phyloP scores from a whole-genome alignment of 208 protist species.

The Naegleria gruberi region DNA sequence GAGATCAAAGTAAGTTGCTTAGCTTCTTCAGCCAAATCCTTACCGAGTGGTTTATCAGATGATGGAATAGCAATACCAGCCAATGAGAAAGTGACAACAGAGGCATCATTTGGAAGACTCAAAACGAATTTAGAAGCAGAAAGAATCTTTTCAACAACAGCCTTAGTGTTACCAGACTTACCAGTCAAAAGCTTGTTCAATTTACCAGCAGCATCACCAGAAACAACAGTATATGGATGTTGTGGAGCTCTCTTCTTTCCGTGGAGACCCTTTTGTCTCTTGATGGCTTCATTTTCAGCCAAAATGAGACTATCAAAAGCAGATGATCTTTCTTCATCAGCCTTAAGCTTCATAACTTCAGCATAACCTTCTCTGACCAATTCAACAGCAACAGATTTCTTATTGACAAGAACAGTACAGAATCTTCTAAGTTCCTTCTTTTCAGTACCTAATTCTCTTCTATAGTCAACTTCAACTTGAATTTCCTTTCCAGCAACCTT shows the following conservation, averaged over 20 bases:
- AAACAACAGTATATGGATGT: not conserved
- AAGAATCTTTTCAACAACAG: slow-evolving; percentile 46
- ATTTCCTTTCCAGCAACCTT: slow-evolving; percentile 20
- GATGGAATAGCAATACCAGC: slow-evolving; percentile 21
- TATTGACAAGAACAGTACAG: not conserved
- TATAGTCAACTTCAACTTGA: slow-evolving; percentile 22
- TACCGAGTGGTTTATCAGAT: slow-evolving; percentile 37
- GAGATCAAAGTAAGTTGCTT: not conserved
- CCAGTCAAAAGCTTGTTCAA: slow-evolving; percentile 28
- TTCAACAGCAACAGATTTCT: not conserved
- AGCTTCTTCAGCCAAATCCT: slow-evolving; percentile 33
- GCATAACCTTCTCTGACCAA: not conserved
- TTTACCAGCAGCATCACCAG: not conserved
- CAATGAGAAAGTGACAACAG: slow-evolving; percentile 42
- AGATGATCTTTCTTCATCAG: not conserved
- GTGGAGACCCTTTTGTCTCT: slow-evolving; percentile 8
- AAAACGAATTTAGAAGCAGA: slow-evolving; percentile 46
- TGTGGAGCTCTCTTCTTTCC: not conserved
- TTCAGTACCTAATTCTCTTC: not conserved
- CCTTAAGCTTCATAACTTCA: not conserved
- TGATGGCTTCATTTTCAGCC: not conserved
- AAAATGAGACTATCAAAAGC: not conserved
- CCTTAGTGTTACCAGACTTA: slow-evolving; percentile 16
- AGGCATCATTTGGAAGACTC: slow-evolving; percentile 44
- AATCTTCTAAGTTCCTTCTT: not conserved